Evolutionary conservation across 2,329 filamentous ascomycete genomes (phyloP), one percentile per base, ranked within the genome.

Genomic region (Fusarium armeniacum): DNA sequence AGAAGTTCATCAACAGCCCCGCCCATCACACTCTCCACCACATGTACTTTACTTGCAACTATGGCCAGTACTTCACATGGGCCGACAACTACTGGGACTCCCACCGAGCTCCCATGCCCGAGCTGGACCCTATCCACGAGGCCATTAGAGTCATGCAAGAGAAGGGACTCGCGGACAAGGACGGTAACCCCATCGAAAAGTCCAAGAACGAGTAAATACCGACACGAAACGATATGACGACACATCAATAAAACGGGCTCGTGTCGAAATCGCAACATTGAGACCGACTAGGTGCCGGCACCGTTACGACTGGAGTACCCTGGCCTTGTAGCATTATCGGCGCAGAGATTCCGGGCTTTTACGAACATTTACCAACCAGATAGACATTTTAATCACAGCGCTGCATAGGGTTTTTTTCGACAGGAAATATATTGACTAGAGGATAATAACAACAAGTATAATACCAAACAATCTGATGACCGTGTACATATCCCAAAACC

Each of bases 21-120:
- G 82, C 83, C 13, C 81, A 83, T 73, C 82, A 84, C 77, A 83
- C 82, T 6, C 76, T 84, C 33, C 82, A 84, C 73, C 82, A 84
- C 76, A 81, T 84, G 74, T 84, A 83, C 76, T 84, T 84, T 72
- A 84, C 80, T 63, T 80, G 81, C 80, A 84, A 84, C 76, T 84
- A 84, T 73, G 82, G 82, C 62, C 82, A 84, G 74, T 84, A 83
- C 74, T 83, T 83, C 66, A 83, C 82, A 64, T 83, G 81, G 81
- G 81, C 81, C 69, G 82, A 83, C 71, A 78, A 53, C 74, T 83
- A 80, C 72, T 83, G 81, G 66, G 77, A 78, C 70, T 83, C 82
- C 15, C 82, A 83, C 75, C 73, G 80, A 46, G 75, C 79, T n/a
- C 82, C 82, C n/a, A 74, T 76, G 45, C 81, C 81, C 6, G 76